A percentile compares a stretch with the other conserved stretches of the same genome.
Evolutionary conservation across 1,284 basidiomycete species (phyloP).

Genomic region (Naganishia liquefaciens): DNA sequence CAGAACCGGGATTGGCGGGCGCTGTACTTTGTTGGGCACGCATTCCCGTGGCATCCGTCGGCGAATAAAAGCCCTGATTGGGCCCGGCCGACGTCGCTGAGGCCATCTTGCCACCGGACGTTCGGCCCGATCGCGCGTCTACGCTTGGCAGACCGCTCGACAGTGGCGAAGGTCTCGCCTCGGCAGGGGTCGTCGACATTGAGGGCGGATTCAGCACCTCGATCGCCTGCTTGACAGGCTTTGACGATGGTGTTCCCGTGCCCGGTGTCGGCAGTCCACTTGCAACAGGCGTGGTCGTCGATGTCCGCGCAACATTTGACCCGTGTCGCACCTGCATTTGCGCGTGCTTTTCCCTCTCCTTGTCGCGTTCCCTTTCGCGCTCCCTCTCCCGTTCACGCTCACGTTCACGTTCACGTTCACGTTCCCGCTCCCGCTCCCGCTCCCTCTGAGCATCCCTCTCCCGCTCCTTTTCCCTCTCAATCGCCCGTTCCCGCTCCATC

Average conservation of each 20-base stretch:
- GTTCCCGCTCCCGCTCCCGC: slow-evolving; percentile 21
- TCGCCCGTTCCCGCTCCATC: slow-evolving; percentile 20
- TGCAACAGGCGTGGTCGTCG: background rate
- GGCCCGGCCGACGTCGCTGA: background rate
- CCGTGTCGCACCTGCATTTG: slow-evolving; percentile 1
- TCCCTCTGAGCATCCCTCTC: slow-evolving; percentile 8
- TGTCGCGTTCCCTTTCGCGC: slow-evolving; percentile 14
- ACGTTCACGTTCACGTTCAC: slow-evolving; percentile 26
- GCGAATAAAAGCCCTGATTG: slow-evolving; percentile 13
- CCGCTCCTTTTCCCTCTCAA: slow-evolving; percentile 16
- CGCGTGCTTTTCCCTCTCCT: slow-evolving; percentile 1
- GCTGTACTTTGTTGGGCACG: background rate
- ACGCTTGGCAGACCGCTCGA: background rate
- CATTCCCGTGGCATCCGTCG: slow-evolving; percentile 5
- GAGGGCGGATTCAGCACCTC: slow-evolving; percentile 34
- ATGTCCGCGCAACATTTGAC: background rate
- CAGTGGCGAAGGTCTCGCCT: background rate
- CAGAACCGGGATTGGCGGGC: background rate
- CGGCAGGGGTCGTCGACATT: background rate
- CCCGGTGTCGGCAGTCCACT: background rate
- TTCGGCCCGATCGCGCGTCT: background rate
- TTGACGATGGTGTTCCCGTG: background rate
- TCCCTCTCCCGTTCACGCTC: slow-evolving; percentile 7
- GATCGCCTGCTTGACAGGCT: slow-evolving; percentile 29
- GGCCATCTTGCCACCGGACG: background rate